Conservation (phyloP, 768 basidiomycete genomes). For the Naematelia encephala region DNA sequence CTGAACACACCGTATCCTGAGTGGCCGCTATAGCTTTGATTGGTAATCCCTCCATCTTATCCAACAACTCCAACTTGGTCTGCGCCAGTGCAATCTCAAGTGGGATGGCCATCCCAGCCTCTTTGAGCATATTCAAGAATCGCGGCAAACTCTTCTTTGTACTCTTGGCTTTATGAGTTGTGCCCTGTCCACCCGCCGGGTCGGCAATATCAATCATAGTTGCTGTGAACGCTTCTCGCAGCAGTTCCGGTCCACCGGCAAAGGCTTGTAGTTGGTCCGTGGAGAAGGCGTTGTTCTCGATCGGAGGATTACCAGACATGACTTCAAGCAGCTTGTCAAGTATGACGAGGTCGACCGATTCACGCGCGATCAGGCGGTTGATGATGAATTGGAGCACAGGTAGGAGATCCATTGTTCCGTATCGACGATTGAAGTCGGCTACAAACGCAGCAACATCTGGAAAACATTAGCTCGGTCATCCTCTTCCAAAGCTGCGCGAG, state of each 20-base stretch:
- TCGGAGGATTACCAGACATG: conserved; percentile 90
- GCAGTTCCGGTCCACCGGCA: conserved; percentile 81
- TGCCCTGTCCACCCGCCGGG: conserved; percentile 28
- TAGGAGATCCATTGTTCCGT: conserved; percentile 69
- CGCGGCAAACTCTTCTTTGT: conserved; percentile 42
- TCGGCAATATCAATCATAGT: conserved; percentile 42
- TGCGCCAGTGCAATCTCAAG: conserved; percentile 89
- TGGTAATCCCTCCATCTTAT: conserved; percentile 30
- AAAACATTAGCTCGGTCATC: conserved; percentile 12
- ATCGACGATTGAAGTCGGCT: conserved; percentile 83
- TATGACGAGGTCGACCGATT: conserved; percentile 73
- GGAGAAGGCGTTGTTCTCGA: conserved; percentile 71
- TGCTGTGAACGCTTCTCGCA: conserved; percentile 66
- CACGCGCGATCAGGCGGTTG: conserved; percentile 77
- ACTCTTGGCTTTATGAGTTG: conserved; percentile 43
- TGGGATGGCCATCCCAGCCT: conserved; percentile 69
- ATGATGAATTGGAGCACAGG: conserved; percentile 85
- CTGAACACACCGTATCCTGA: conserved; percentile 74
- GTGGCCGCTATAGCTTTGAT: conserved; percentile 62
- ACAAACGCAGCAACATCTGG: conserved; percentile 88
- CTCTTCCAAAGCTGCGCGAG: neutral
- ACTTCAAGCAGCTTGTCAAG: conserved; percentile 90
- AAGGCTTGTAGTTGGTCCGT: conserved; percentile 84
- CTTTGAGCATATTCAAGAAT: conserved; percentile 46
- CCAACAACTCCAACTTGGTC: conserved; percentile 58